Conservation (phyloP, 352 stramenopile genomes). For the Pythium myriotylum region DNA sequence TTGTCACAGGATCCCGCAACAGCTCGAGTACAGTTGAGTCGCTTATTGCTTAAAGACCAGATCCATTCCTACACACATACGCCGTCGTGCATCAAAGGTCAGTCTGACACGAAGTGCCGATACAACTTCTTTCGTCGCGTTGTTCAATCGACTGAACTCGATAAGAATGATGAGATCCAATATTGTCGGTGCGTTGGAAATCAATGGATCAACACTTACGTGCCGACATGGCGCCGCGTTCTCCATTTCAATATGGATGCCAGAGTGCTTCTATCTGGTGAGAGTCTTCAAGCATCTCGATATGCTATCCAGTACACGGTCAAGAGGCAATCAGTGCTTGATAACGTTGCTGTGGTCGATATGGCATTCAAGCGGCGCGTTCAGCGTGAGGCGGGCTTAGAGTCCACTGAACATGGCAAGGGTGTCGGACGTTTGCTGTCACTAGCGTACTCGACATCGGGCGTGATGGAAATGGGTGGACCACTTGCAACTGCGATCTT, state of each 20-base stretch:
- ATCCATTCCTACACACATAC: slow-evolving; percentile 21
- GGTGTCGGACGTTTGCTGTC: too few relatives aligned
- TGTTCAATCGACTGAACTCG: slow-evolving; percentile 14
- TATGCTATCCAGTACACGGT: slow-evolving; percentile 30
- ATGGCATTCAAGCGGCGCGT: slow-evolving; percentile 23
- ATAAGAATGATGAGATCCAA: slow-evolving; percentile 12
- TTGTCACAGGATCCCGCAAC: slow-evolving; percentile 11
- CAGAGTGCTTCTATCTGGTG: too few relatives aligned
- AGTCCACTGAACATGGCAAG: too few relatives aligned
- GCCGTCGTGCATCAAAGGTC: slow-evolving; percentile 28
- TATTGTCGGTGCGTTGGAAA: slow-evolving; percentile 21
- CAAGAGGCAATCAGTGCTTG: slow-evolving; percentile 27
- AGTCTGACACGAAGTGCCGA: slow-evolving; percentile 16
- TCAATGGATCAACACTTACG: slow-evolving; percentile 29
- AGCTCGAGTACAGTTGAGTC: slow-evolving; percentile 25
- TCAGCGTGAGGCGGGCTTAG: slow-evolving; percentile 16
- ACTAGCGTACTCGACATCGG: slow-evolving; percentile 23
- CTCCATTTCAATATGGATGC: slow-evolving; percentile 37
- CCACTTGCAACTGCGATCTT: slow-evolving; percentile 28
- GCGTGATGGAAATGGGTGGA: slow-evolving; percentile 31
- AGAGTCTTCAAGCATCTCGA: slow-evolving; percentile 16
- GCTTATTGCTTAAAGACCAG: slow-evolving; percentile 22
- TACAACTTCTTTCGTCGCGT: slow-evolving; percentile 34
- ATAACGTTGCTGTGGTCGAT: slow-evolving; percentile 31
- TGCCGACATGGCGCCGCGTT: slow-evolving; percentile 21